Base-by-base conservation (phyloP, 352 stramenopile genomes). In the Blastocystis sp. region DNA sequence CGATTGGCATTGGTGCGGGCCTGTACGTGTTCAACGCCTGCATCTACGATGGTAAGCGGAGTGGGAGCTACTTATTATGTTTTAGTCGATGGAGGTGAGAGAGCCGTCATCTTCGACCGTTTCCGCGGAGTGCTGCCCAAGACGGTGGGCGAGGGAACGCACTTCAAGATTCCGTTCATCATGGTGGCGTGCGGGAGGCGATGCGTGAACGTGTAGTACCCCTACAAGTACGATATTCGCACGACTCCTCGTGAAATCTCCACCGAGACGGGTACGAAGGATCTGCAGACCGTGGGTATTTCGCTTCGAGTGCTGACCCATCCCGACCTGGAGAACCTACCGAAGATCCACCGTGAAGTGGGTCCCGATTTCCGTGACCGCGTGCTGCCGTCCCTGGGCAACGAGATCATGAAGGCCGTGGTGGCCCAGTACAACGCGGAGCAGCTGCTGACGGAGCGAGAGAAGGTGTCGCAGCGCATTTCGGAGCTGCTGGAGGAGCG, bases 221-320 rank as follows among this genome's bases (percentile, higher is more conserved):
- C 97, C 43, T 96, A 96, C 87, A 98, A 99, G 89, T 95, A 99
- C 65, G 97, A 99, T 91, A 94, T 99, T 87, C 94, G 97, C 89
- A 97, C 95, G 48, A 97, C 96, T 89, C 96, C 97, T 69, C 93
- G 96, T 68, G 95, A 98, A 89, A 98, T 99, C 90, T 97, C 94
- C 89, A 95, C 94, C 79, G 92, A 93, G 89, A 98, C 95, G 76
- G 94, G 96, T 90, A 99, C 97, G 28, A 99, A 98, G 93, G 97
- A 99, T 93, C 91, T 99, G 90, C 97, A 99, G 92, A 99, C 98
- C 92, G 97, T 99, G 48, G 66, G 66, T 59, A 98, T 99, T 90
- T 98, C 96, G 89, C 92, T 99, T 74, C 94, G 97, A 93, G 96
- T 98, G 68, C 93, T 96, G 45, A 94, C 96, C 90, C 92, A 95